Evolutionary conservation across 2,329 filamentous ascomycete genomes (phyloP).

Genomic region (Fusarium sterilihyphosum): DNA sequence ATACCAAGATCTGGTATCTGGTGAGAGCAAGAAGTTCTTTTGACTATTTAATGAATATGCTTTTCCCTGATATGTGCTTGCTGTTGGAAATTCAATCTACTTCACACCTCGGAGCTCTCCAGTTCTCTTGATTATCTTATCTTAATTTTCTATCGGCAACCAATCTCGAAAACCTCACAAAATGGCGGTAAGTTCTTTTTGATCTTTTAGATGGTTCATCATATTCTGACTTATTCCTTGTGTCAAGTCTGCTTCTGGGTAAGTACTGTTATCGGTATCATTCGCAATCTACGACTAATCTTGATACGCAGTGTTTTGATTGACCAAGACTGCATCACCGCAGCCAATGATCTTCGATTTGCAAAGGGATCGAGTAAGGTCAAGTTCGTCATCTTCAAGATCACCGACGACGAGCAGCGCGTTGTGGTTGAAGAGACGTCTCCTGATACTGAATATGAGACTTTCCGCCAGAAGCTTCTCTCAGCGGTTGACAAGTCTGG

Average conservation of each 20-base stretch:
- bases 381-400: constrained; percentile 31
- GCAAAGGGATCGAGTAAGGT: constrained; percentile 13
- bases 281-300: neutral
- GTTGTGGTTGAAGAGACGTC: constrained; percentile 27
- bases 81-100: neutral
- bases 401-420: constrained; percentile 17
- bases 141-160: neutral
- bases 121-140: neutral
- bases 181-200: neutral
- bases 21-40: rapidly evolving
- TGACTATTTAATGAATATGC: neutral
- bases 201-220: rapidly evolving
- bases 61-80: neutral
- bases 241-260: constrained; percentile 13
- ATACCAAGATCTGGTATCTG: neutral
- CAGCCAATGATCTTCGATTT: constrained; percentile 13
- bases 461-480: constrained; percentile 28
- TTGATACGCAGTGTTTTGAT: constrained; percentile 13
- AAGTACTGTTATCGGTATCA: neutral
- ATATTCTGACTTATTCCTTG: neutral
- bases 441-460: constrained; percentile 11
- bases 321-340: constrained; percentile 20
- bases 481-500: constrained; percentile 7
- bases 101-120: neutral
- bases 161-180: neutral